phyloP scores from a whole-genome alignment of 192 early-diverging fungal genomes.

The Coemansia erecta region DNA sequence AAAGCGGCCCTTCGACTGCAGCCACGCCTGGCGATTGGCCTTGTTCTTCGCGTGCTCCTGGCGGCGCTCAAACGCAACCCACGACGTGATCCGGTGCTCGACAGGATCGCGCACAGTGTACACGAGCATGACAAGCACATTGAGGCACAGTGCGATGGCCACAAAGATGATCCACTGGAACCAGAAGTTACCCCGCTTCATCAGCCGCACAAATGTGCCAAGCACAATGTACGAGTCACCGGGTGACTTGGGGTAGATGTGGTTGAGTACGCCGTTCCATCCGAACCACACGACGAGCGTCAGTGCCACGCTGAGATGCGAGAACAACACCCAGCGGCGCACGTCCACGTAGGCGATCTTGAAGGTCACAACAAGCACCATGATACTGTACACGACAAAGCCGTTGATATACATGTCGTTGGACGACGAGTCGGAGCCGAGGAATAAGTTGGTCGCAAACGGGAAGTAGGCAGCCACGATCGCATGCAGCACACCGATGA shows the following conservation, averaged over 20 bases:
- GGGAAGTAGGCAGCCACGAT: constrained; percentile 36
- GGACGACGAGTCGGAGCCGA: constrained; percentile 36
- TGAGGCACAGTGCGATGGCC: constrained; percentile 55
- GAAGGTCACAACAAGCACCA: constrained; percentile 66
- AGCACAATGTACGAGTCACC: constrained; percentile 57
- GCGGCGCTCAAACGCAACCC: constrained; percentile 33
- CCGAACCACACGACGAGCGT: constrained; percentile 61
- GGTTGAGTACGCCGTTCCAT: constrained; percentile 63
- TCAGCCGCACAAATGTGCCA: constrained; percentile 54
- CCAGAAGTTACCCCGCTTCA: constrained; percentile 57
- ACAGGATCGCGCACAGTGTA: constrained; percentile 31
- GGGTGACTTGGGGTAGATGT: constrained; percentile 55
- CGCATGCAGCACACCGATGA: constrained; percentile 56
- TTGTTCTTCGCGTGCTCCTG: constrained; percentile 16
- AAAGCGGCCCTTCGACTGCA: constrained; percentile 6
- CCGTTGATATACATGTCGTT: constrained; percentile 60
- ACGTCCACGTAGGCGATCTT: constrained; percentile 71
- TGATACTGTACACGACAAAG: constrained; percentile 57
- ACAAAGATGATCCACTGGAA: constrained; percentile 57
- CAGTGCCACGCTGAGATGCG: constrained; percentile 59
- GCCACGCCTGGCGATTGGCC: constrained; percentile 4
- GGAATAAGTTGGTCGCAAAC: constrained; percentile 22
- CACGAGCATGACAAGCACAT: constrained; percentile 39
- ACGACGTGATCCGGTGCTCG: constrained; percentile 33
- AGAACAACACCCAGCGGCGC: constrained; percentile 61